Evolutionary conservation across 1,139 yeast genomes (phyloP).

Genomic region (Pichia sp.): DNA sequence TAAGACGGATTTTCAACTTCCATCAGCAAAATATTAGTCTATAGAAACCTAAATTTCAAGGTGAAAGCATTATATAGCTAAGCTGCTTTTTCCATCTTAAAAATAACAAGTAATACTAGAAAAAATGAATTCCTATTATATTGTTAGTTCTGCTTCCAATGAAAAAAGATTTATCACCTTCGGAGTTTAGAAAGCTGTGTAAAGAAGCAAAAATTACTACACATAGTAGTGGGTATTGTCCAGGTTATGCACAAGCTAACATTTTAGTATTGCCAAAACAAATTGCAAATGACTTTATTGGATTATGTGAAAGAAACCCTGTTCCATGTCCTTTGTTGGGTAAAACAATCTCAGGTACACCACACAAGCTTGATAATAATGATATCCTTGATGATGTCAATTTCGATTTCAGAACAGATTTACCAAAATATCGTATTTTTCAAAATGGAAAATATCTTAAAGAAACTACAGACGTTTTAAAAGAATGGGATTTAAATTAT

Average conservation of each 20-base stretch:
- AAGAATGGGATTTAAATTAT: slow-evolving; percentile 1
- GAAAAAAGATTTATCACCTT: neutral
- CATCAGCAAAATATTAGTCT: too few relatives aligned
- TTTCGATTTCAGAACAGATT: slow-evolving; percentile 6
- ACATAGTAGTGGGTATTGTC: slow-evolving; percentile 4
- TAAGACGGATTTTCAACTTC: too few relatives aligned
- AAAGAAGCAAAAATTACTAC: neutral
- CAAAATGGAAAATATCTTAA: neutral
- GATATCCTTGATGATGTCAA: neutral
- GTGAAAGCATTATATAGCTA: too few relatives aligned
- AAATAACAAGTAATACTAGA: too few relatives aligned
- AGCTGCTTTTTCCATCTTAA: too few relatives aligned
- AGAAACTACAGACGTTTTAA: neutral
- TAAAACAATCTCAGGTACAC: slow-evolving; percentile 4
- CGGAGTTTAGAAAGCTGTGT: slow-evolving; percentile 4
- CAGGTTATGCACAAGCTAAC: slow-evolving; percentile 10
- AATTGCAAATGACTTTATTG: slow-evolving; percentile 4
- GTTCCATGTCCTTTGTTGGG: slow-evolving; percentile 8
- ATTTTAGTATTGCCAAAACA: slow-evolving; percentile 4
- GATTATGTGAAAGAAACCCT: slow-evolving; percentile 7
- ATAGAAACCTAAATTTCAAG: too few relatives aligned
- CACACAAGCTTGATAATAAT: neutral
- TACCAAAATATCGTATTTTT: slow-evolving; percentile 6
- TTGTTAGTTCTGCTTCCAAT: neutral
- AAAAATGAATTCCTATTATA: too few relatives aligned